Evolutionary conservation across 495 filamentous ascomycete genomes (phyloP).

Genomic region (Ascobolus immersus): DNA sequence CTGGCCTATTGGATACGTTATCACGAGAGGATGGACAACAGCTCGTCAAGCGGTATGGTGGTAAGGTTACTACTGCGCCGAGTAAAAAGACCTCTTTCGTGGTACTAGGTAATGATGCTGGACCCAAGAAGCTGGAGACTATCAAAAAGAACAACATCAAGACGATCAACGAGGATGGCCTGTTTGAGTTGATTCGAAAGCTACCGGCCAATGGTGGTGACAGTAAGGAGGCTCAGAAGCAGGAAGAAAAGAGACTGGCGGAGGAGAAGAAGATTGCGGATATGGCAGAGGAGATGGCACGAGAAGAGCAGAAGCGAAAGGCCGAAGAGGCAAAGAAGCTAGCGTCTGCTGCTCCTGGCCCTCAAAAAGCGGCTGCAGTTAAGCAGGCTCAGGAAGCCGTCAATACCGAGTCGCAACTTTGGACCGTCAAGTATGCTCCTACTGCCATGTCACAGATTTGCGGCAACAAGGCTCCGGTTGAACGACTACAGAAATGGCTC

Average conservation of each 20-base stretch:
- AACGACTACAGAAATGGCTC: constrained; percentile 72
- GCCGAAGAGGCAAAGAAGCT: constrained; percentile 29
- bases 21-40: constrained; percentile 66
- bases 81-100: constrained; percentile 86
- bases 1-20: constrained; percentile 53
- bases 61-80: constrained; percentile 63
- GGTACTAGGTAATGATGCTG: constrained; percentile 70
- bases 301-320: constrained; percentile 19
- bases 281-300: constrained; percentile 64
- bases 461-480: constrained; percentile 76
- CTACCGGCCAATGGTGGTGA: constrained; percentile 68
- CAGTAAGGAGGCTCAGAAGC: constrained; percentile 63
- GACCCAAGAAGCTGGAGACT: constrained; percentile 76
- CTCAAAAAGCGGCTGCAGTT: constrained; percentile 13
- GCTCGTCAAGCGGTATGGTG: constrained; percentile 77
- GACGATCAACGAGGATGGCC: constrained; percentile 77
- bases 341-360: constrained; percentile 21
- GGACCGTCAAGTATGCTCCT: constrained; percentile 92
- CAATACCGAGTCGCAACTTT: constrained; percentile 41
- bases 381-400: constrained; percentile 12
- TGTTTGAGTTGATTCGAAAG: constrained; percentile 63
- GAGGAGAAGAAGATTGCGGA: constrained; percentile 52
- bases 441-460: constrained; percentile 64
- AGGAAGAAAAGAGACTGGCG: constrained; percentile 53
- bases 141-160: constrained; percentile 54